A percentile compares a stretch with the other conserved stretches of the same genome.
These are phyloP conservation scores for Crithidia sp. DNA, from an alignment of 208 protist species.

Conservation along the genomic window DNA sequence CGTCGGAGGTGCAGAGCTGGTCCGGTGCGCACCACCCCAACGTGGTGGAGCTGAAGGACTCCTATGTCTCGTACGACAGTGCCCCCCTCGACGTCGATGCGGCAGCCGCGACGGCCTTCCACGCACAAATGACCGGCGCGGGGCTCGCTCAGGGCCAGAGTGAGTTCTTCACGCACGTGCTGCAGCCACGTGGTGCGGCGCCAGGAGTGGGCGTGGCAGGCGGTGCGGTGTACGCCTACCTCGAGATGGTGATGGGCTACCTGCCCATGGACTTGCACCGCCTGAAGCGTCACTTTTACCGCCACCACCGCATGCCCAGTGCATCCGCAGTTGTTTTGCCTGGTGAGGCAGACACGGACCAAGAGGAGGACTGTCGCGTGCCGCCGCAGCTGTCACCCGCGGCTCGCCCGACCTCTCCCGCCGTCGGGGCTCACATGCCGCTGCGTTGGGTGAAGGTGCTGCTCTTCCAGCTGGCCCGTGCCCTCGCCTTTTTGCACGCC, in stretches of 20 bases:
- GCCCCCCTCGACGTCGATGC: conserved; percentile 23
- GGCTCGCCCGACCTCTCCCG: conserved; percentile 2
- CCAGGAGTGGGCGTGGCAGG: conserved; percentile 1
- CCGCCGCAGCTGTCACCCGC: not conserved
- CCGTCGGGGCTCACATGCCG: conserved; percentile 20
- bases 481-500: conserved; percentile 93
- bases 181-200: not conserved
- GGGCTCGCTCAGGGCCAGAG: not conserved
- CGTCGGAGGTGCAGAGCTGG: conserved; percentile 11
- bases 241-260: conserved; percentile 99
- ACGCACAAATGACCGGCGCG: conserved; percentile 15
- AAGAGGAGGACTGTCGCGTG: not conserved
- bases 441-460: conserved; percentile 78
- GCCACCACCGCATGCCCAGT: conserved; percentile 38
- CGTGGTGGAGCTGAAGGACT: conserved; percentile 95
- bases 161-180: conserved; percentile 8
- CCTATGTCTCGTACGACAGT: conserved; percentile 93
- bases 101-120: conserved; percentile 3
- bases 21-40: conserved; percentile 85
- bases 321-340: not conserved
- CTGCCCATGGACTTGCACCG: conserved; percentile 96
- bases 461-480: conserved; percentile 97
- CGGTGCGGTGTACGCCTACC: conserved; percentile 60
- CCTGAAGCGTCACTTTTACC: conserved; percentile 91
- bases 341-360: not conserved